phyloP scores from a whole-genome alignment of 2,329 filamentous ascomycete species.

The Ambrosiella cleistominuta region DNA sequence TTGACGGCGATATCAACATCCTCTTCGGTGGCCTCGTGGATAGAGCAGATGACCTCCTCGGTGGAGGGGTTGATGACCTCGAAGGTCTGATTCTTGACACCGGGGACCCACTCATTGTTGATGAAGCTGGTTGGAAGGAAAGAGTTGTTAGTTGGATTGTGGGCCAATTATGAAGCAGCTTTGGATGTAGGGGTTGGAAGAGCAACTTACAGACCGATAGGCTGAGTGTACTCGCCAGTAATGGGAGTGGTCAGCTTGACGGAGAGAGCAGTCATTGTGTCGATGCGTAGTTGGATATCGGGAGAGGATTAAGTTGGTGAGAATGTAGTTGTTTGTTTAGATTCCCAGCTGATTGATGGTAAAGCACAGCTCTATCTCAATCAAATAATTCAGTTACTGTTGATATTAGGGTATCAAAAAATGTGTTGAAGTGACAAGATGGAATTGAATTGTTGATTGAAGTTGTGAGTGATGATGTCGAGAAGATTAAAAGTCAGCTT shows the following conservation, averaged over 20 bases:
- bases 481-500: not conserved
- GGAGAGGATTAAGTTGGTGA: not conserved
- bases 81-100: slow-evolving; percentile 14
- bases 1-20: slow-evolving; percentile 31
- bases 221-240: slow-evolving; percentile 41
- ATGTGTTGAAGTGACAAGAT: no score
- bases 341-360: not conserved
- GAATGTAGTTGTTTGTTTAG: not conserved
- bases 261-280: slow-evolving; percentile 28
- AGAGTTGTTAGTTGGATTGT: slow-evolving; percentile 4
- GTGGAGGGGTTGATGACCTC: slow-evolving; percentile 16
- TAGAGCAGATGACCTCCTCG: slow-evolving; percentile 17
- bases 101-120: slow-evolving; percentile 68
- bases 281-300: not conserved
- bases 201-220: slow-evolving; percentile 40
- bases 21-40: slow-evolving; percentile 28
- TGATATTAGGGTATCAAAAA: not conserved
- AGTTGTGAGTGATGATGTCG: not conserved
- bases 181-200: not conserved
- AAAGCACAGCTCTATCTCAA: slow-evolving; percentile 8
- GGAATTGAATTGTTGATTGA: not conserved
- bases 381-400: not conserved
- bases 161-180: not conserved
- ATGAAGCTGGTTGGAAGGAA: slow-evolving; percentile 45
- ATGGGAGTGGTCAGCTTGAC: slow-evolving; percentile 50